Evolutionary conservation across 1,284 basidiomycete genomes (phyloP).

Genomic region (Melampsora abietis-canadensis): DNA sequence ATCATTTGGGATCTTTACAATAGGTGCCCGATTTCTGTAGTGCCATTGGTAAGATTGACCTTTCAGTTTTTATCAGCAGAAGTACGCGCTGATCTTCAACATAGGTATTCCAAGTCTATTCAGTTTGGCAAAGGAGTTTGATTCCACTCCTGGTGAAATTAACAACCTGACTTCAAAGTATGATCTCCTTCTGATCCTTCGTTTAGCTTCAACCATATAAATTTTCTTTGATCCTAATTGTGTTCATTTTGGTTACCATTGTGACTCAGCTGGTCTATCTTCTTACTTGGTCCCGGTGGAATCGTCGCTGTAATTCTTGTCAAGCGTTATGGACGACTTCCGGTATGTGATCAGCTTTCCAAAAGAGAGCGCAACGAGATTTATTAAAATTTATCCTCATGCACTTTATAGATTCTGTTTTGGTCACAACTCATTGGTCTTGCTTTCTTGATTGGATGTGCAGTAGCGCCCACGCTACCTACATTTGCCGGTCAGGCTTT

Average conservation of each 20-base stretch:
- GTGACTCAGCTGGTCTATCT: conserved; percentile 63
- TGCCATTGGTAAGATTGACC: too few relatives aligned
- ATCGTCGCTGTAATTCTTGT: conserved; percentile 63
- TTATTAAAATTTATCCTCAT: too few relatives aligned
- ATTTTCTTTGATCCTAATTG: too few relatives aligned
- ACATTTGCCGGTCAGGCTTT: conserved; percentile 49
- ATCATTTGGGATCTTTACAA: background rate
- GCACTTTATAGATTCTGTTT: conserved; percentile 28
- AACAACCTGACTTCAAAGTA: conserved; percentile 59
- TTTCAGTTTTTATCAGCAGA: too few relatives aligned
- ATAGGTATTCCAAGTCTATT: conserved; percentile 57
- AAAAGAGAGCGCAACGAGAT: too few relatives aligned
- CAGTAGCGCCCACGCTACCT: conserved; percentile 60
- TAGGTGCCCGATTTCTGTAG: conserved; percentile 16
- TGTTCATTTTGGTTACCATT: too few relatives aligned
- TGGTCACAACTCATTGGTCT: conserved; percentile 57
- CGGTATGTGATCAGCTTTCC: conserved; percentile 54
- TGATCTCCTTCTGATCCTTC: background rate
- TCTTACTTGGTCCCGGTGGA: conserved; percentile 65
- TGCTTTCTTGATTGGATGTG: conserved; percentile 60
- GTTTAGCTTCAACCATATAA: too few relatives aligned
- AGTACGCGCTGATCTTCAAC: too few relatives aligned
- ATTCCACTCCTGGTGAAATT: conserved; percentile 63
- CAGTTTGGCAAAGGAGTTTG: conserved; percentile 61
- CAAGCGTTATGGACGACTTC: conserved; percentile 62